Evolutionary conservation across 2,329 filamentous ascomycete genomes (phyloP), one percentile per base, ranked within the genome.

Genomic region (Nakataea oryzae): DNA sequence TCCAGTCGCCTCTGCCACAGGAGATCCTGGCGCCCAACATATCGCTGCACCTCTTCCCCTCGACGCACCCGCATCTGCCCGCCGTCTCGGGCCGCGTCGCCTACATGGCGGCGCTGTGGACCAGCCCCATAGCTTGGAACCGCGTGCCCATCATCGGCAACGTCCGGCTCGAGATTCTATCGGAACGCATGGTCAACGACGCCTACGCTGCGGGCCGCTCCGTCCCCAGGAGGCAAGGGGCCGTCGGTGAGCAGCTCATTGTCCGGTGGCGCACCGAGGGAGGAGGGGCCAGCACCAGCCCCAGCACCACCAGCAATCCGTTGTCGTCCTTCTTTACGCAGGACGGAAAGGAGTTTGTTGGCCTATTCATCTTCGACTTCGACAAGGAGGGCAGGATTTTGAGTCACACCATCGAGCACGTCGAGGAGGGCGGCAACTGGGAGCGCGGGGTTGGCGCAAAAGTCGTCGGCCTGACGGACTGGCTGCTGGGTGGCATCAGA

Each of bases 351-450:
- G 89, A 93, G 70, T 97, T 97, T 68, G 90, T 87, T 1, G 95
- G 95, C 0, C 75, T 97, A 13, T 99, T 97, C 74, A 88, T 96
- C 63, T 99, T 99, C 73, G 91, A 96, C 66, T 99, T 99, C 72
- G 95, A 97, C 70, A 81, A 86, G 58, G 84, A 96, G 69, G 95
- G 95, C 1, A 82, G 91, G 65, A 86, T 99, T 47, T 75, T 89
- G 58, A 91, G 86, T 67, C 95, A 97, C 74, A 96, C 91, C 0
- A 97, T 99, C 69, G 95, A 99, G 75, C 90, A 96, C 75, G 89
- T 90, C 1, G 89, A 97, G 69, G 88, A 95, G 69, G 87, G 88
- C 21, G 85, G 88, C 54, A 86, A 91, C 64, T 96, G 89, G 86
- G 93, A 97, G 69, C 86, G 85, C 65, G 92, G 86, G 21, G 78